Percentiles rank a stretch among this genome's conserved stretches.
These are phyloP conservation scores for Fusarium mexicanum DNA, from an alignment of 2,329 filamentous ascomycete species.

Conservation along the genomic window DNA sequence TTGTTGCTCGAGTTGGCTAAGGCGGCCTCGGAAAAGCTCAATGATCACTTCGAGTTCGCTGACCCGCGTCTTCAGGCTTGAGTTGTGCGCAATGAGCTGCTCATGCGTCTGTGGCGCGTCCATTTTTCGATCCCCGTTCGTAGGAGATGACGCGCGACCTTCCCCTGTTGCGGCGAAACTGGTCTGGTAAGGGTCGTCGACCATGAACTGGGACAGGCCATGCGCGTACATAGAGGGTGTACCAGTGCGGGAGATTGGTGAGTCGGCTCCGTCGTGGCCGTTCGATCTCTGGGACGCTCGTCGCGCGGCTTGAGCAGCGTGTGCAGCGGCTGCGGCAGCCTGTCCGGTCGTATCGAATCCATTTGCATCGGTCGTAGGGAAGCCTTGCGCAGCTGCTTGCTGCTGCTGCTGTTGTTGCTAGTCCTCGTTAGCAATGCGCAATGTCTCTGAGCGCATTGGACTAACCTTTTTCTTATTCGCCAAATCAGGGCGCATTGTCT, in stretches of 20 bases:
- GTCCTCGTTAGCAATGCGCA: slow-evolving; percentile 10
- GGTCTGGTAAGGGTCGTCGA: slow-evolving; percentile 74
- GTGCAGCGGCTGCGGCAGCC: slow-evolving; percentile 63
- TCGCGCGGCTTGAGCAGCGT: slow-evolving; percentile 60
- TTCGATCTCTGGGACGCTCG: slow-evolving; percentile 78
- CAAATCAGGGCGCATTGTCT: slow-evolving; percentile 81
- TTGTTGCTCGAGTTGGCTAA: slow-evolving; percentile 82
- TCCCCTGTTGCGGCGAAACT: slow-evolving; percentile 61
- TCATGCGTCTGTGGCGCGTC: slow-evolving; percentile 83
- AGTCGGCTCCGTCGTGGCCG: slow-evolving; percentile 79
- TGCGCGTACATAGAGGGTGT: slow-evolving; percentile 81
- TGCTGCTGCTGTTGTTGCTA: slow-evolving; percentile 44
- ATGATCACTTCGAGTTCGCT: slow-evolving; percentile 97
- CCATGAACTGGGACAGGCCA: slow-evolving; percentile 82
- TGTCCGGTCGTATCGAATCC: slow-evolving; percentile 65
- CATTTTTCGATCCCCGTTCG: slow-evolving; percentile 69
- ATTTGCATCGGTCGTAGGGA: slow-evolving; percentile 60
- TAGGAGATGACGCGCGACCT: slow-evolving; percentile 60
- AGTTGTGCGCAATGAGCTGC: slow-evolving; percentile 81
- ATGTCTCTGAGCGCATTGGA: neutral
- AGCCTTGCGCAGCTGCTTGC: slow-evolving; percentile 54
- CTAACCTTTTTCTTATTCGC: slow-evolving; percentile 85
- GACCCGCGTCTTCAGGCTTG: slow-evolving; percentile 91
- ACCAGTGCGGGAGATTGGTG: slow-evolving; percentile 80
- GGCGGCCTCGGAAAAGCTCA: slow-evolving; percentile 78